Evolutionary conservation across 768 basidiomycete species (phyloP).

Genomic region (Rhizopogon salebrosus): DNA sequence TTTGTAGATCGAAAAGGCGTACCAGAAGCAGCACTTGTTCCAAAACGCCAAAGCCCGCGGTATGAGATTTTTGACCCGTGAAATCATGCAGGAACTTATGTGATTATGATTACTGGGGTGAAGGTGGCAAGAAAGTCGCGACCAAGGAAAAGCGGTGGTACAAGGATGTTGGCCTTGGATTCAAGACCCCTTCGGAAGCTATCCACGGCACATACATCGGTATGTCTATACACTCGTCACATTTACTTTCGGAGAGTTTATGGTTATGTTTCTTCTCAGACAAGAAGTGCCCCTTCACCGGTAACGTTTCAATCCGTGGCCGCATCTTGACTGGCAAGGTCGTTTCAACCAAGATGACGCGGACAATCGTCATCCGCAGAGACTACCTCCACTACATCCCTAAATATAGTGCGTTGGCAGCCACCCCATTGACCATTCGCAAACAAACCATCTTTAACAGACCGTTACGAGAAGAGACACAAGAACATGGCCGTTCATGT

Average conservation of each 20-base stretch:
- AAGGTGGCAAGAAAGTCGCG: slow-evolving; percentile 83
- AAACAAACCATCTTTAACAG: slow-evolving; percentile 33
- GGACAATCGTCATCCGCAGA: slow-evolving; percentile 93
- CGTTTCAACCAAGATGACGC: slow-evolving; percentile 98
- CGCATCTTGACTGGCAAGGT: slow-evolving; percentile 98
- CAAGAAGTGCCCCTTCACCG: slow-evolving; percentile 99
- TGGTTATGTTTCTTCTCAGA: slow-evolving; percentile 40
- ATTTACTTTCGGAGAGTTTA: not conserved
- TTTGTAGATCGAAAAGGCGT: slow-evolving; percentile 88
- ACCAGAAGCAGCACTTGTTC: slow-evolving; percentile 97
- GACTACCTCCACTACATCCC: slow-evolving; percentile 96
- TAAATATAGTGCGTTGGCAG: slow-evolving; percentile 83
- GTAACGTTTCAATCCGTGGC: slow-evolving; percentile 95
- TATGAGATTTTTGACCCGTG: slow-evolving; percentile 38
- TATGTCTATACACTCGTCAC: slow-evolving; percentile 34
- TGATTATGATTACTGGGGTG: slow-evolving; percentile 1
- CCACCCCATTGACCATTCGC: not conserved
- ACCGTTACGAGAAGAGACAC: slow-evolving; percentile 98
- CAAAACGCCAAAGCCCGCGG: slow-evolving; percentile 93
- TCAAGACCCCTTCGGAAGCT: slow-evolving; percentile 94
- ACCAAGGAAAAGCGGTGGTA: slow-evolving; percentile 98
- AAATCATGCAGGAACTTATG: slow-evolving; percentile 8
- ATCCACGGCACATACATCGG: slow-evolving; percentile 96
- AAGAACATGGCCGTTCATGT: slow-evolving; percentile 97
- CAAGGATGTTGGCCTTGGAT: slow-evolving; percentile 96